Evolutionary conservation across 2,329 filamentous ascomycete species (phyloP).

Genomic region (Pseudocercospora cruenta): DNA sequence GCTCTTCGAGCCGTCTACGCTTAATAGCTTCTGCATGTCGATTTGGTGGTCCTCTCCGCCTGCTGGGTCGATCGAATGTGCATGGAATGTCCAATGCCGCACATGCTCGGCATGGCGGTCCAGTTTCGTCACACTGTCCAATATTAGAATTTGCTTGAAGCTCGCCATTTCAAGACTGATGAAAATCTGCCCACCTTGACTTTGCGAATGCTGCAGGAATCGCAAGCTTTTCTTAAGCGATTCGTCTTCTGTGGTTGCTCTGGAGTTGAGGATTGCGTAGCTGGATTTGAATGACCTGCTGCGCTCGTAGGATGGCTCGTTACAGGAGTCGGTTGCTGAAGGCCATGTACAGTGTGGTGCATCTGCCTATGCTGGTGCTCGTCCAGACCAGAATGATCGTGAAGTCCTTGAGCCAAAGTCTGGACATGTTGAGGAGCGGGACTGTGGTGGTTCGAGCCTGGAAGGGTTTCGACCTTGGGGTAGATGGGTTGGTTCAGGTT

Average conservation of each 20-base stretch:
- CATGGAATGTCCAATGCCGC: constrained; percentile 68
- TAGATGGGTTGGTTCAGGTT: constrained; percentile 40
- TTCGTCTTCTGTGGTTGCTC: constrained; percentile 40
- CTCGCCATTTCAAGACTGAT: background rate
- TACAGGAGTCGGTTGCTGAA: constrained; percentile 32
- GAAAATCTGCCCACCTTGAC: constrained; percentile 39
- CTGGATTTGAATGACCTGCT: constrained; percentile 28
- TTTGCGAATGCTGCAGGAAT: constrained; percentile 46
- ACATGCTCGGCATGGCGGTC: constrained; percentile 69
- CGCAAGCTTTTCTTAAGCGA: constrained; percentile 45
- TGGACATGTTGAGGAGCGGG: constrained; percentile 39
- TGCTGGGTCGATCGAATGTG: constrained; percentile 66
- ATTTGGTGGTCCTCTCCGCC: constrained; percentile 67
- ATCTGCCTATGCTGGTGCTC: constrained; percentile 39
- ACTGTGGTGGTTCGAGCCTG: constrained; percentile 31
- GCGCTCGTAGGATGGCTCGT: constrained; percentile 31
- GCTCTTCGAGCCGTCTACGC: constrained; percentile 57
- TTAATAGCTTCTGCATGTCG: constrained; percentile 69
- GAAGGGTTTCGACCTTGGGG: constrained; percentile 39
- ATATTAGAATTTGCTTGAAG: constrained; percentile 11
- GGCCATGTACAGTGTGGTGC: constrained; percentile 34
- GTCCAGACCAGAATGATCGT: constrained; percentile 35
- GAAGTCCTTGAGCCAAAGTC: constrained; percentile 35
- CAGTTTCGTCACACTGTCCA: constrained; percentile 64
- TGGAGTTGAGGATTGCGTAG: constrained; percentile 28